Evolutionary conservation across 2,329 filamentous ascomycete genomes (phyloP).

Genomic region (Aureobasidium musti): DNA sequence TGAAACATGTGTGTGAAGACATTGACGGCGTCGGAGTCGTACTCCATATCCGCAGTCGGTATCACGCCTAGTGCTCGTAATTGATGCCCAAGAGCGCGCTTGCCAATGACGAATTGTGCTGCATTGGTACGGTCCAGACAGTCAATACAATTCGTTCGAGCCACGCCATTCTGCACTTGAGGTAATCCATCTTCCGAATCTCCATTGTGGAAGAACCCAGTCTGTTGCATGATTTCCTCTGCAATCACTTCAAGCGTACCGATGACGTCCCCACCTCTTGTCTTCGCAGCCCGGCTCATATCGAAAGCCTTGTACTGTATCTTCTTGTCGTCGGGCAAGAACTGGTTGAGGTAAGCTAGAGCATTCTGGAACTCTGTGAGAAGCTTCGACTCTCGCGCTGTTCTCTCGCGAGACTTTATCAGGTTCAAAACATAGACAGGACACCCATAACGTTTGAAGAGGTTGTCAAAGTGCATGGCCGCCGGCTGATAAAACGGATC

Average conservation of each 20-base stretch:
- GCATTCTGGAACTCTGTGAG: conserved; percentile 84
- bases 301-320: conserved; percentile 97
- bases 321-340: conserved; percentile 77
- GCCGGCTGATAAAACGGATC: conserved; percentile 95
- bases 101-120: conserved; percentile 96
- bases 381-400: conserved; percentile 87
- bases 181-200: conserved; percentile 66
- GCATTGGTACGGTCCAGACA: conserved; percentile 97
- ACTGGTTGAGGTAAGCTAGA: conserved; percentile 91
- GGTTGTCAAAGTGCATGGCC: conserved; percentile 89
- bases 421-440: conserved; percentile 91
- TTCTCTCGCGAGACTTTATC: conserved; percentile 81
- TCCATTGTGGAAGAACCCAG: conserved; percentile 94
- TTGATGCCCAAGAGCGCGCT: conserved; percentile 88
- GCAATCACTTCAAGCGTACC: conserved; percentile 86
- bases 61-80: conserved; percentile 89
- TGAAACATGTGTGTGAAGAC: conserved; percentile 97
- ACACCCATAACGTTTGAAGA: conserved; percentile 90
- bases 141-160: conserved; percentile 96
- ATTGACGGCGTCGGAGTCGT: conserved; percentile 94
- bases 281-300: conserved; percentile 95
- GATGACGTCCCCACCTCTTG: conserved; percentile 89
- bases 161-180: conserved; percentile 84
- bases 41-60: conserved; percentile 74
- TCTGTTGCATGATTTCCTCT: conserved; percentile 79